Evolutionary conservation across 352 stramenopile species (phyloP), one percentile per base, ranked within the genome.

Genomic region (Phytophthora crassamura): DNA sequence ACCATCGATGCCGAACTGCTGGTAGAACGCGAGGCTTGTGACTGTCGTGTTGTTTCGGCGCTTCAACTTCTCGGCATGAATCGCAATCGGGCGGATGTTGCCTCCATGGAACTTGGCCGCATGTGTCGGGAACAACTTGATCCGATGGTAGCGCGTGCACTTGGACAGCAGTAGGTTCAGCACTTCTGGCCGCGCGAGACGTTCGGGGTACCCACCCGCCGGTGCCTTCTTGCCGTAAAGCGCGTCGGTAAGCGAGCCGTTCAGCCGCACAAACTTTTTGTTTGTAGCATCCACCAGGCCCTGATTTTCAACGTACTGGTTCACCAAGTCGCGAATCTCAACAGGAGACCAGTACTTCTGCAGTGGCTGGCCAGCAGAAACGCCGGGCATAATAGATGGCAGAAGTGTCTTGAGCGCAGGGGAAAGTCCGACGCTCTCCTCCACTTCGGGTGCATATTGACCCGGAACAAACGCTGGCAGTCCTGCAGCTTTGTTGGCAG

Each of bases 1-100:
- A 15, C 79, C 80, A 51, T 93, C 83, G 25, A 95, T 89, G 6
- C 87, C 87, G 56, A 95, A 95, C 58, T 87, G 74, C 70, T 93
- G 71, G 59, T 93, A 92, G 60, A 78, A 90, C 7, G 85, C 78
- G 16, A 95, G 70, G 15, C 64, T 79, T 20, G 87, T 94, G 28
- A 93, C 72, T 35, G 80, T 83, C 9, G 82, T 88, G 55, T 77
- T 91, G n/a, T 72, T 78, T 45, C 89, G 82, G n/a, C 80, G 73
- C 65, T 95, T 95, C 8, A 81, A 74, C 15, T 82, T 73, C 40
- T 90, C 80, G 2, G 80, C 82, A 28, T 84, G 74, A 65, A 95
- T 89, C 39, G 80, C 52, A 45, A 95, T 82, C 43, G 84, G 83
- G 6, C 75, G 74, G 7, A 92, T 55, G 16, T 74, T 76, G 0